These are phyloP conservation scores for Termitomyces sp. DNA, from an alignment of 1,284 basidiomycete genomes.

Conservation along the genomic window DNA sequence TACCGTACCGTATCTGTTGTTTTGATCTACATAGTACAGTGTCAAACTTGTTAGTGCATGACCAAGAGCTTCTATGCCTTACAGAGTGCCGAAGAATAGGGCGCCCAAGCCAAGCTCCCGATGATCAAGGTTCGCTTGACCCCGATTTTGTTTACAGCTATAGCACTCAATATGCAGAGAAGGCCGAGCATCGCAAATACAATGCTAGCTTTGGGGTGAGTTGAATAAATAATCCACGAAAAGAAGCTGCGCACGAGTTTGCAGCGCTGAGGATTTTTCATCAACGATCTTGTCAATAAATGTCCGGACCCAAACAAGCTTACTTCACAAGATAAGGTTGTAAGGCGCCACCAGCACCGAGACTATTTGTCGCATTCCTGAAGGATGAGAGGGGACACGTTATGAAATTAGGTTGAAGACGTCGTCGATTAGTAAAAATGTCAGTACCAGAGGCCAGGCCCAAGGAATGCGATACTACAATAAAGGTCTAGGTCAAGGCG, in stretches of 20 bases:
- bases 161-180: constrained; percentile 17
- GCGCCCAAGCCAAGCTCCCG: constrained; percentile 18
- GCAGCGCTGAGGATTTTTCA: constrained; percentile 8
- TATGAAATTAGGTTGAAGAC: neutral
- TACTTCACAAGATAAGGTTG: constrained; percentile 20
- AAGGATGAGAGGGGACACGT: neutral
- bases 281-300: neutral
- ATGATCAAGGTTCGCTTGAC: constrained; percentile 20
- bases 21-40: constrained; percentile 13
- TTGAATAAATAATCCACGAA: neutral
- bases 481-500: neutral
- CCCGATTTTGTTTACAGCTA: constrained; percentile 17
- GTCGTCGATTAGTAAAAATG: neutral
- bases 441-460: constrained; percentile 17
- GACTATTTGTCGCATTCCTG: constrained; percentile 20
- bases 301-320: neutral
- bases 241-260: constrained; percentile 13
- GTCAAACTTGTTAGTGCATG: neutral
- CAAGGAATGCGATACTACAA: constrained; percentile 17
- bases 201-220: constrained; percentile 9
- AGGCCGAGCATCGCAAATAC: constrained; percentile 21
- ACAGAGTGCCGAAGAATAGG: constrained; percentile 19
- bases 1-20: constrained; percentile 20
- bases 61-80: neutral
- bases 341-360: constrained; percentile 19